phyloP scores from a whole-genome alignment of 176 grass and related monocot species.

The Hsuehochloa calcarea region DNA sequence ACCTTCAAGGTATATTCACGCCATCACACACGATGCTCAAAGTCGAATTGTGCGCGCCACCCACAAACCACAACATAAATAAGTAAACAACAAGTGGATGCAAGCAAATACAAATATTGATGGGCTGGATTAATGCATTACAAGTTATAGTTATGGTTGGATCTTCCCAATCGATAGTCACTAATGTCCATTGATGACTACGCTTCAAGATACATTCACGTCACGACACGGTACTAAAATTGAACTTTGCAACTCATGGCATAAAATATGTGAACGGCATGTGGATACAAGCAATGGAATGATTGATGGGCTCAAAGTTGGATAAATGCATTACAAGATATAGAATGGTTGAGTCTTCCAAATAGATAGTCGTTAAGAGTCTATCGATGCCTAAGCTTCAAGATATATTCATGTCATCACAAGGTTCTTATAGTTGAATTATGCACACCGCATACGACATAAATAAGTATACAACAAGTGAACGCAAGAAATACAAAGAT shows the following conservation, averaged over 20 bases:
- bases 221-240: not conserved
- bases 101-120: no score
- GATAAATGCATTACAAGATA: not conserved
- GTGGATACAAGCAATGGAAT: not conserved
- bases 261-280: no score
- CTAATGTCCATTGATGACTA: not conserved
- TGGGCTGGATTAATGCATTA: not conserved
- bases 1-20: not conserved
- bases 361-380: not conserved
- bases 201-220: not conserved
- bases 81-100: no score
- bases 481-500: not conserved
- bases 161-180: not conserved
- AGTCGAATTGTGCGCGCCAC: no score
- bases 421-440: not conserved
- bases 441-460: rapidly evolving
- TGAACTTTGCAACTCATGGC: not conserved
- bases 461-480: not conserved
- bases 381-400: not conserved
- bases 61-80: no score
- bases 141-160: not conserved
- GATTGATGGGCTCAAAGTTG: no score
- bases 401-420: not conserved
- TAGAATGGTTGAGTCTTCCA: not conserved
- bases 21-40: no score